A percentile compares a stretch with the other conserved stretches of the same genome.
phyloP scores from a whole-genome alignment of 106 monocot genomes.

The Amphibolis antarctica region DNA sequence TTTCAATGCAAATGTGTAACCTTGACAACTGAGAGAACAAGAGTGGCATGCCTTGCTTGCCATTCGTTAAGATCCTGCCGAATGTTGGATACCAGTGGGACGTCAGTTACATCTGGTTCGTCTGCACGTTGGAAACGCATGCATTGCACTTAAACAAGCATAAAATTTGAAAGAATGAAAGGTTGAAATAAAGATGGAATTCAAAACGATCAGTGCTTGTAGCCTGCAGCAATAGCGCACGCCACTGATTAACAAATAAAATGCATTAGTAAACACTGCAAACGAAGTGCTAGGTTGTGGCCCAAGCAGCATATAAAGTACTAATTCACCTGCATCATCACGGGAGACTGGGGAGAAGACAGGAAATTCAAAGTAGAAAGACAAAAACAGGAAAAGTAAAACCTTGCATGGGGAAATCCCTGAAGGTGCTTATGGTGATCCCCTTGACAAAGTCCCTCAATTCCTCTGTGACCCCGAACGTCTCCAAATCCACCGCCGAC shows the following conservation, averaged over 20 bases:
- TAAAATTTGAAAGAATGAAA: background rate
- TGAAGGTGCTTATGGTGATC: slow-evolving; percentile 70
- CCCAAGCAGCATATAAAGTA: too few relatives aligned
- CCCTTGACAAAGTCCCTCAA: slow-evolving; percentile 89
- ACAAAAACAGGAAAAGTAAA: background rate
- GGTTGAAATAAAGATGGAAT: background rate
- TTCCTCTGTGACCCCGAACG: slow-evolving; percentile 78
- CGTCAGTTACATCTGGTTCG: slow-evolving; percentile 57
- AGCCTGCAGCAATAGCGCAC: too few relatives aligned
- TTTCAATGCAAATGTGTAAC: slow-evolving; percentile 10
- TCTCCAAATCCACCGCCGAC: slow-evolving; percentile 36
- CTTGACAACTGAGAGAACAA: slow-evolving; percentile 84
- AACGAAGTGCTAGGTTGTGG: too few relatives aligned
- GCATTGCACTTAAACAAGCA: background rate
- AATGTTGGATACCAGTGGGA: slow-evolving; percentile 62
- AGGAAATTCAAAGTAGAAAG: background rate
- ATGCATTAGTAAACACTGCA: too few relatives aligned
- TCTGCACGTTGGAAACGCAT: slow-evolving; percentile 22
- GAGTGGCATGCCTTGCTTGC: slow-evolving; percentile 88
- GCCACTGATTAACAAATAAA: too few relatives aligned
- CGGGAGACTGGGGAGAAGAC: too few relatives aligned
- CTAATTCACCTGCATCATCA: too few relatives aligned
- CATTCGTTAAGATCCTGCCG: slow-evolving; percentile 89
- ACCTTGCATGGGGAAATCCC: slow-evolving; percentile 96
- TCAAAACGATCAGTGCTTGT: too few relatives aligned